Conservation (phyloP, 805 yeast genomes). For the Komagataella kurtzmanii region DNA sequence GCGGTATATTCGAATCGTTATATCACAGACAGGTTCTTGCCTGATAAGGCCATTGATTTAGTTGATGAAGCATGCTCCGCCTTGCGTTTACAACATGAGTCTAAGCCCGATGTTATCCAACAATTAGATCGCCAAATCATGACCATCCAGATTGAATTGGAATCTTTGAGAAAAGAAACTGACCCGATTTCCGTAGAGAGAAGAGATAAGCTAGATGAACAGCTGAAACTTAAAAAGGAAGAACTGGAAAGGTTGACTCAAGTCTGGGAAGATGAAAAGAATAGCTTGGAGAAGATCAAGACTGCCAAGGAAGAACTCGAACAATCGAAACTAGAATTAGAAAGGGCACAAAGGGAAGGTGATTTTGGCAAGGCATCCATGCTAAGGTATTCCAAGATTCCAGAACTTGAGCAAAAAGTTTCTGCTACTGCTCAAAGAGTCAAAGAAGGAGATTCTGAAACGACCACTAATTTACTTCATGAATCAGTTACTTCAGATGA, state of each 20-base stretch:
- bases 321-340: slow-evolving; percentile 71
- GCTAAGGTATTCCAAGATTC: slow-evolving; percentile 77
- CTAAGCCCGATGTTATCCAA: slow-evolving; percentile 90
- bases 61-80: slow-evolving; percentile 98
- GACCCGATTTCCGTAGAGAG: slow-evolving; percentile 76
- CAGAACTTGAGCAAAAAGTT: slow-evolving; percentile 56
- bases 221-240: slow-evolving; percentile 43
- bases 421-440: slow-evolving; percentile 26
- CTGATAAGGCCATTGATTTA: slow-evolving; percentile 93
- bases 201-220: slow-evolving; percentile 56
- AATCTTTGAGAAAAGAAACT: slow-evolving; percentile 85
- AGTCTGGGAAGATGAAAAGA: slow-evolving; percentile 78
- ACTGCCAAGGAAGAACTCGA: slow-evolving; percentile 73
- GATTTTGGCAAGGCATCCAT: slow-evolving; percentile 84
- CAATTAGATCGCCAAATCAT: slow-evolving; percentile 78
- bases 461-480: slow-evolving; percentile 39
- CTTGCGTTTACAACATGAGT: slow-evolving; percentile 85
- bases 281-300: slow-evolving; percentile 65
- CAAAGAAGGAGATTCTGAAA: slow-evolving; percentile 8
- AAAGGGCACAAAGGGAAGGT: slow-evolving; percentile 71
- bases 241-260: slow-evolving; percentile 64
- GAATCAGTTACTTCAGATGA: slow-evolving; percentile 93
- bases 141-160: slow-evolving; percentile 92
- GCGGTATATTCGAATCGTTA: slow-evolving; percentile 84
- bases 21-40: slow-evolving; percentile 81